Base-by-base conservation (phyloP, 2,329 filamentous ascomycete species). In the Bipolaris bicolor region DNA sequence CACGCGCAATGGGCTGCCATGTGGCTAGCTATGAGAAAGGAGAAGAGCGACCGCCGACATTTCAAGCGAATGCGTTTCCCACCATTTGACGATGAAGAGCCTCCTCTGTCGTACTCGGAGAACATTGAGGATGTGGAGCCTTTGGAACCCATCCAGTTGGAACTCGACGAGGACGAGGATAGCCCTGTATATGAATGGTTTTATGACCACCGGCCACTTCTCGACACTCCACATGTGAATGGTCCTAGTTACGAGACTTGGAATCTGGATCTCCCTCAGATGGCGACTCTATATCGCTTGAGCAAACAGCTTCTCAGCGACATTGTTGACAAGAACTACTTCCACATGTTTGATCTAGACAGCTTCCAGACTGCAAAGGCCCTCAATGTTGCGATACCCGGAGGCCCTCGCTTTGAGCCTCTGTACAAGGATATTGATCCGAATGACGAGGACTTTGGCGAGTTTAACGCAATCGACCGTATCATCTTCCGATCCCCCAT, bases 1-100 rank as follows among this genome's bases (percentile, higher is more conserved):
- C 93, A 97, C 75, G 95, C 95, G 55, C 95, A 99, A 77, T 99
- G 95, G 95, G 95, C 95, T 11, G 96, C 94, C 52, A 99, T 99
- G 95, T 99, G 95, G 95, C 89, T 96, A 24, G 92, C 90, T 43
- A 99, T 99, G 95, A 88, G 95, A 69, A 90, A 96, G 69, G 95
- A 99, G 76, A 99, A 99, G 83, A 95, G 92, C 73, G 95, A 99
- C 72, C 84, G 95, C 77, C 83, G 94, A 73, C 87, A 98, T 68
- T 99, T 99, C 84, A 99, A 99, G 82, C 88, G 95, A 64, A 99
- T 99, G 95, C 88, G 96, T 67, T 99, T 99, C 70, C 95, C 95
- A 16, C 96, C 96, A 0, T 99, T 99, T 67, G 95, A 99, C 67
- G 96, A 99, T 72, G 95, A 99, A 80, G 95, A 99, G 73, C 96